Evolutionary conservation across 208 protist genomes (phyloP).

Genomic region (Acanthamoeba castellanii): DNA sequence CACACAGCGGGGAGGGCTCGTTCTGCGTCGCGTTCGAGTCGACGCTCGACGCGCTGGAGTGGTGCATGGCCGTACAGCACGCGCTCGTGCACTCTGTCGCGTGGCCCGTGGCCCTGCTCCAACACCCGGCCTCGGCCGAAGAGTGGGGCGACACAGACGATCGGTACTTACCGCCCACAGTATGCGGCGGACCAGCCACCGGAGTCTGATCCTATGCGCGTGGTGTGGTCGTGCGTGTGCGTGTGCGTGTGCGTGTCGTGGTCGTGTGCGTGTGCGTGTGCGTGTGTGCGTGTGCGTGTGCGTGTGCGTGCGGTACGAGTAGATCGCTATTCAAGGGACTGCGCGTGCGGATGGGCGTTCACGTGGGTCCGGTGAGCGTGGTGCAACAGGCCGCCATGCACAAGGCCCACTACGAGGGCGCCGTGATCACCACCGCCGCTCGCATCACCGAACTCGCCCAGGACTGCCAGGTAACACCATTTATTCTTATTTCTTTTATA

Average conservation of each 20-base stretch:
- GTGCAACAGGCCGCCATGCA: not conserved
- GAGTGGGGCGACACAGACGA: constrained; percentile 29
- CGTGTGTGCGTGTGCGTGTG: no score
- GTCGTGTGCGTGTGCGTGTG: no score
- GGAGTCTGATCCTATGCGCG: no score
- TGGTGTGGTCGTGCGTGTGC: no score
- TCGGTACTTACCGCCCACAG: no score
- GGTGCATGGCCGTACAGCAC: constrained; percentile 32
- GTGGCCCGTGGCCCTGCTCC: constrained; percentile 9
- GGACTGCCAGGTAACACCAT: not conserved
- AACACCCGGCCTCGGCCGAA: constrained; percentile 5
- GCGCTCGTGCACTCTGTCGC: not conserved
- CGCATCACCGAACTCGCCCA: not conserved
- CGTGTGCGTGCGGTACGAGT: no score
- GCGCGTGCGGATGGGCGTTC: constrained; percentile 23
- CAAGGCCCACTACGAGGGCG: not conserved
- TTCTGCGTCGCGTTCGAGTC: constrained; percentile 46
- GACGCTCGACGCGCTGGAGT: not conserved
- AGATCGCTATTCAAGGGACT: not conserved
- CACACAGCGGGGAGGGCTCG: constrained; percentile 29
- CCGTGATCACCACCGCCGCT: not conserved
- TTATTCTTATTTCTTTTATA: no score
- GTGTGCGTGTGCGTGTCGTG: no score
- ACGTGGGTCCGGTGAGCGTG: not conserved
- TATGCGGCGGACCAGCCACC: no score